These are phyloP conservation scores for Nothopassalora personata DNA, from an alignment of 2,329 filamentous ascomycete species.

Conservation along the genomic window DNA sequence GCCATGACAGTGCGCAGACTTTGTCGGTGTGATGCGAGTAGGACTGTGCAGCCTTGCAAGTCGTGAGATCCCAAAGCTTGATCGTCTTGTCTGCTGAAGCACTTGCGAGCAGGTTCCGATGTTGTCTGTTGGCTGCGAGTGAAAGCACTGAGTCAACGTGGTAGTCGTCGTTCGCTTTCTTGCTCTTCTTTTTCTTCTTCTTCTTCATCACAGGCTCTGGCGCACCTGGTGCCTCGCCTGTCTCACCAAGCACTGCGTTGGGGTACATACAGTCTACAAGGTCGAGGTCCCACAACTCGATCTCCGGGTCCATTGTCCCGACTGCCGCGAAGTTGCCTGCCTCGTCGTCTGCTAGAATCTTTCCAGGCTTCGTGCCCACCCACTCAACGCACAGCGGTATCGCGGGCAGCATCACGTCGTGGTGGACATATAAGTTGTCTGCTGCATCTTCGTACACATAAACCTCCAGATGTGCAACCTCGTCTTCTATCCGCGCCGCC, in stretches of 20 bases:
- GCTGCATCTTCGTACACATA: conserved; percentile 95
- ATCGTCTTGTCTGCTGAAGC: conserved; percentile 95
- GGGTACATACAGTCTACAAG: conserved; percentile 97
- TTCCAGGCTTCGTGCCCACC: conserved; percentile 85
- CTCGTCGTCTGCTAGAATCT: conserved; percentile 52
- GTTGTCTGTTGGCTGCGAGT: conserved; percentile 84
- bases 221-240: conserved; percentile 18
- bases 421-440: conserved; percentile 97
- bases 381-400: conserved; percentile 95
- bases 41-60: conserved; percentile 86
- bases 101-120: conserved; percentile 90
- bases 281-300: conserved; percentile 97
- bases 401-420: conserved; percentile 97
- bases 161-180: conserved; percentile 83
- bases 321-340: conserved; percentile 89
- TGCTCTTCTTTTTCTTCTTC: conserved; percentile 87
- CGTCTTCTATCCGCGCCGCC: conserved; percentile 91
- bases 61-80: conserved; percentile 96
- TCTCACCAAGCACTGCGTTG: conserved; percentile 84
- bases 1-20: conserved; percentile 93
- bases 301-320: conserved; percentile 96
- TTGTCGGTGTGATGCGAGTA: conserved; percentile 97
- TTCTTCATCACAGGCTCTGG: conserved; percentile 57
- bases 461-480: conserved; percentile 91
- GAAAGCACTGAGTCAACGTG: conserved; percentile 92